A percentile compares a stretch with the other conserved stretches of the same genome.
These are phyloP conservation scores for Allium fistulosum DNA, from an alignment of 106 monocot genomes.

Conservation along the genomic window DNA sequence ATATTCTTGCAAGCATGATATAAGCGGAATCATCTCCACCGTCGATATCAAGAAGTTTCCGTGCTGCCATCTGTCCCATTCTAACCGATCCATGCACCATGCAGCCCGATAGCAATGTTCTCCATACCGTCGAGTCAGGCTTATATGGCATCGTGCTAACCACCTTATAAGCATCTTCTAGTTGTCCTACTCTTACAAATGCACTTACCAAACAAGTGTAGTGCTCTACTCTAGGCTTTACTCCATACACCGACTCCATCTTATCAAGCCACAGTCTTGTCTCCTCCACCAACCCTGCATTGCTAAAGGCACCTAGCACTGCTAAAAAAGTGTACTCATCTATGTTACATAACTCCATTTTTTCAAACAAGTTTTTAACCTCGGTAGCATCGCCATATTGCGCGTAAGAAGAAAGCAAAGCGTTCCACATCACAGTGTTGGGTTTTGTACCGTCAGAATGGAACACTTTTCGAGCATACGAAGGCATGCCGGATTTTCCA, in stretches of 20 bases:
- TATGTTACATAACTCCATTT: slow-evolving; percentile 10
- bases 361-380: slow-evolving; percentile 14
- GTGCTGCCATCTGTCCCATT: slow-evolving; percentile 11
- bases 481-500: slow-evolving; percentile 34
- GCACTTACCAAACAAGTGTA: slow-evolving; percentile 58
- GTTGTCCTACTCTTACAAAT: slow-evolving; percentile 29
- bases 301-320: slow-evolving; percentile 37
- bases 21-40: slow-evolving; percentile 52
- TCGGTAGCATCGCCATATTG: slow-evolving; percentile 39
- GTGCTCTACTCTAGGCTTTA: slow-evolving; percentile 42
- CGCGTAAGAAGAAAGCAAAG: slow-evolving; percentile 31
- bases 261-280: slow-evolving; percentile 24
- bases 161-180: slow-evolving; percentile 39
- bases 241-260: slow-evolving; percentile 23
- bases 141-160: slow-evolving; percentile 40
- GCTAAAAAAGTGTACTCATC: slow-evolving; percentile 45
- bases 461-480: slow-evolving; percentile 24
- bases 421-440: slow-evolving; percentile 37
- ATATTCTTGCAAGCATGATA: slow-evolving; percentile 47
- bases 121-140: slow-evolving; percentile 58
- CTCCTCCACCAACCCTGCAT: slow-evolving; percentile 32
- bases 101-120: slow-evolving; percentile 44
- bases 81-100: slow-evolving; percentile 22
- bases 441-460: not conserved
- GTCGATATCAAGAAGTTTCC: slow-evolving; percentile 33